Conservation (phyloP, 371 early-diverging fungal species). For the Capillidium heterosporum region DNA sequence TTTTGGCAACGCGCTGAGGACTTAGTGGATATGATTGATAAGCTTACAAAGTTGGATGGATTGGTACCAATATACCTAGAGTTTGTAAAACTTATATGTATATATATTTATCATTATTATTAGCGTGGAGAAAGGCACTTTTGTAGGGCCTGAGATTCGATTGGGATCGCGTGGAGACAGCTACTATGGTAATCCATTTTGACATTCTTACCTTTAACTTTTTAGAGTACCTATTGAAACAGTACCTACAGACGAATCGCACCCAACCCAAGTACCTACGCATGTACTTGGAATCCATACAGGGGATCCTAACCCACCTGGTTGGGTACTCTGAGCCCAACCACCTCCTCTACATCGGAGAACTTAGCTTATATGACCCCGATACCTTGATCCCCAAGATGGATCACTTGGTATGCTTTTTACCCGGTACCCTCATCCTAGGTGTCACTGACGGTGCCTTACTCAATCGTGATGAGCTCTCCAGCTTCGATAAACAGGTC, state of each 20-base stretch:
- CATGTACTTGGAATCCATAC: slow-evolving; percentile 47
- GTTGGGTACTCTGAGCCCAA: slow-evolving; percentile 34
- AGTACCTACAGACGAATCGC: slow-evolving; percentile 51
- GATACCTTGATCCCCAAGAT: slow-evolving; percentile 35
- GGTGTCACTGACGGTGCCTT: slow-evolving; percentile 52
- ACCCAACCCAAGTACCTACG: slow-evolving; percentile 38
- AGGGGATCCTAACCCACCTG: slow-evolving; percentile 51
- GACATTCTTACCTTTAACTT: too few relatives aligned
- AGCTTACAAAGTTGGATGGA: slow-evolving; percentile 35
- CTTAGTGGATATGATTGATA: slow-evolving; percentile 34
- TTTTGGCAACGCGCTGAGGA: slow-evolving; percentile 54
- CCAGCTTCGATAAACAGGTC: slow-evolving; percentile 23
- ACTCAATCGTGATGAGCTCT: slow-evolving; percentile 13
- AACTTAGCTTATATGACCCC: slow-evolving; percentile 23
- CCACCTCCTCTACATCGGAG: slow-evolving; percentile 47
- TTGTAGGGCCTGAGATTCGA: slow-evolving; percentile 27
- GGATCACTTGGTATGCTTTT: slow-evolving; percentile 88
- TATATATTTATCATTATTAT: neutral
- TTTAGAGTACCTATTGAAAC: slow-evolving; percentile 83
- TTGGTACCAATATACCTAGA: slow-evolving; percentile 45
- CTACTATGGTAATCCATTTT: too few relatives aligned
- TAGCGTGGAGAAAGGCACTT: slow-evolving; percentile 21
- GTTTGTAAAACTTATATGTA: neutral
- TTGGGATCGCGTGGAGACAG: slow-evolving; percentile 75
- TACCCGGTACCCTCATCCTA: slow-evolving; percentile 67